Evolutionary conservation across 768 basidiomycete genomes (phyloP).

Genomic region (Kwoniella heveanensis): DNA sequence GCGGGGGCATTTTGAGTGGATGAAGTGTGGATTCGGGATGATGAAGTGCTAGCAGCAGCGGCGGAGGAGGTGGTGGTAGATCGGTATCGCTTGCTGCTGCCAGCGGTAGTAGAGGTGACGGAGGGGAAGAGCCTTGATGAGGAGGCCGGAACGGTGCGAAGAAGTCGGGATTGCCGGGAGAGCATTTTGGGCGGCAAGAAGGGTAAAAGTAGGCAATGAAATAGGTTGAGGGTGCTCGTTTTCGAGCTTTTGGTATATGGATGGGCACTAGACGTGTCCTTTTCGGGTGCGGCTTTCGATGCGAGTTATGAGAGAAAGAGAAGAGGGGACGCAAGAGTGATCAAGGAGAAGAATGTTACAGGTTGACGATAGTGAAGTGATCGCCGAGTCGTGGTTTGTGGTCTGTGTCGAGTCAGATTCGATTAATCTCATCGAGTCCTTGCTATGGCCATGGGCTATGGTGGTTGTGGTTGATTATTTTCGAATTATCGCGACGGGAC

Average conservation of each 20-base stretch:
- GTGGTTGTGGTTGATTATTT: constrained; percentile 1
- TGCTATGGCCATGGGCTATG: no score
- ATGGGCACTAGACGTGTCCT: constrained; percentile 14
- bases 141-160: constrained; percentile 31
- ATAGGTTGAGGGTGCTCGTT: constrained; percentile 13
- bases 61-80: constrained; percentile 15
- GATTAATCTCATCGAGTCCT: constrained; percentile 7
- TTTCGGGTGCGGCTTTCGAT: constrained; percentile 12
- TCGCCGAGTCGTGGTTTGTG: neutral
- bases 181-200: constrained; percentile 33
- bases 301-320: neutral
- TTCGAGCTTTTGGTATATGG: constrained; percentile 27
- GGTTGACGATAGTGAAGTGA: constrained; percentile 1
- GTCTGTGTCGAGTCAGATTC: neutral
- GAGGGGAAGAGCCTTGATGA: constrained; percentile 13
- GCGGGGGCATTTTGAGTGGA: constrained; percentile 30
- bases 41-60: constrained; percentile 4
- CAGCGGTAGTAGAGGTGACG: neutral
- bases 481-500: neutral
- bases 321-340: constrained; percentile 7
- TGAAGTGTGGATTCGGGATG: constrained; percentile 33
- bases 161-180: constrained; percentile 35
- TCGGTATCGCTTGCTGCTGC: constrained; percentile 12
- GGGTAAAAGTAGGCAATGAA: neutral
- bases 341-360: constrained; percentile 6